Conservation (phyloP, 371 early-diverging fungal species). For the Syncephalis fuscata region DNA sequence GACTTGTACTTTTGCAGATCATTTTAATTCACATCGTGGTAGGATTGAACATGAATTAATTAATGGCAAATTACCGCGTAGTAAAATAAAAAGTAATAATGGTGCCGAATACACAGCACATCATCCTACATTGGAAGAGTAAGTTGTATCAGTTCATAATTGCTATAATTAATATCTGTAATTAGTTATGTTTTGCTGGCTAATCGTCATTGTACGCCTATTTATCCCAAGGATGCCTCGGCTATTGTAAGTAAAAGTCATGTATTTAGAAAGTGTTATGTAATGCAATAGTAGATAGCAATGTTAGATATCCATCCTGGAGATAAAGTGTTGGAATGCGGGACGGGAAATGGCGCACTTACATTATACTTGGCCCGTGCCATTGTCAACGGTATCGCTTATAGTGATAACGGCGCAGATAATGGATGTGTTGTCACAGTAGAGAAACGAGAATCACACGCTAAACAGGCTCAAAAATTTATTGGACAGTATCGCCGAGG, state of each 20-base stretch:
- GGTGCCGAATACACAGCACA: constrained; percentile 40
- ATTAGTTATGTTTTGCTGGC: constrained; percentile 31
- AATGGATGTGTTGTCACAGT: constrained; percentile 36
- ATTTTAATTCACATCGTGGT: constrained; percentile 20
- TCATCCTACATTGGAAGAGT: constrained; percentile 53
- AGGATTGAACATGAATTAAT: constrained; percentile 24
- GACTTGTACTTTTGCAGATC: background rate
- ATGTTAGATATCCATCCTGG: constrained; percentile 46
- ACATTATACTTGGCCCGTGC: constrained; percentile 48
- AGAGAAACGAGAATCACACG: constrained; percentile 29
- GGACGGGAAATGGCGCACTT: constrained; percentile 58
- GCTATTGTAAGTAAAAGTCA: constrained; percentile 24
- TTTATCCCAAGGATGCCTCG: constrained; percentile 60
- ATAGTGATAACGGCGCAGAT: background rate
- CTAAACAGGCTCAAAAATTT: constrained; percentile 30
- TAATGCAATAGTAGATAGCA: constrained; percentile 14
- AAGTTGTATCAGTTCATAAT: constrained; percentile 5
- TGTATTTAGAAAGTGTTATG: background rate
- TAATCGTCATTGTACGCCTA: constrained; percentile 43
- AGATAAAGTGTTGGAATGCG: constrained; percentile 48
- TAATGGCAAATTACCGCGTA: constrained; percentile 26
- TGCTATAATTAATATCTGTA: background rate
- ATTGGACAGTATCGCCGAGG: constrained; percentile 38
- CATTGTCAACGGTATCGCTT: constrained; percentile 12
- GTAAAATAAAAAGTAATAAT: constrained; percentile 19